Base-by-base conservation (phyloP, 2,329 filamentous ascomycete genomes). In the Fusarium circinatum region DNA sequence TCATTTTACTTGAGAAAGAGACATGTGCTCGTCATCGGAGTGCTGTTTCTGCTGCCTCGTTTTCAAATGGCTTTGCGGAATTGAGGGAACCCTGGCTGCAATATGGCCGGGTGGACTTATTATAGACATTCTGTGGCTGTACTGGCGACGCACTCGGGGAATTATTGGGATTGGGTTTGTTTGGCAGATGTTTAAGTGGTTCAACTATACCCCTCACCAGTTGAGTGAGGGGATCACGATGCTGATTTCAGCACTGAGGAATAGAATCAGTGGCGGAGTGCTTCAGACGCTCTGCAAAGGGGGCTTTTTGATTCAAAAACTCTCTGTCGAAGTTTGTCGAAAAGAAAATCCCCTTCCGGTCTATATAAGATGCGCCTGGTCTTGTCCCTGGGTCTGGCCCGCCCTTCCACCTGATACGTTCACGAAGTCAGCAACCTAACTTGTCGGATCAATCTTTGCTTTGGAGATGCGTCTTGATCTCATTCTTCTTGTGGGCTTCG, bases 401-500 rank as follows among this genome's bases (percentile, higher is more conserved):
- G 20, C 45, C 63, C 51, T 59, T 34, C 8, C 15, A 39, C 41
- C 15, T 24, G 20, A 41, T 36, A 32, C 39, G 51, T 22, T 20
- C 14, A n/a, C 20, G 13, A 42, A 48, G n/a, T 17, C 22, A 30
- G 22, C 24, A 51, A 59, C 32, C 32, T 20, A 20, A n/a, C 36
- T 69, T 51, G 11, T 11, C 42, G 36, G n/a, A 41, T 28, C 11
- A 36, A 45, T 41, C 17, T 49, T 62, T 20, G 10, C 14, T 30
- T 22, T 36, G 13, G 64, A 39, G 26, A 72, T 65, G 69, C 58
- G 66, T 65, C 39, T 36, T 34, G 24, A 48, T 45, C 17, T 70
- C 52, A 45, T 55, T 49, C 36, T 73, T 20, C 24, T 72, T 14
- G 58, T 63, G 24, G 39, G 48, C 58, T 55, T 72, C 42, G 58